Evolutionary conservation across 208 protist species (phyloP), one percentile per base, ranked within the genome.

Genomic region (Leptomonas seymouri): DNA sequence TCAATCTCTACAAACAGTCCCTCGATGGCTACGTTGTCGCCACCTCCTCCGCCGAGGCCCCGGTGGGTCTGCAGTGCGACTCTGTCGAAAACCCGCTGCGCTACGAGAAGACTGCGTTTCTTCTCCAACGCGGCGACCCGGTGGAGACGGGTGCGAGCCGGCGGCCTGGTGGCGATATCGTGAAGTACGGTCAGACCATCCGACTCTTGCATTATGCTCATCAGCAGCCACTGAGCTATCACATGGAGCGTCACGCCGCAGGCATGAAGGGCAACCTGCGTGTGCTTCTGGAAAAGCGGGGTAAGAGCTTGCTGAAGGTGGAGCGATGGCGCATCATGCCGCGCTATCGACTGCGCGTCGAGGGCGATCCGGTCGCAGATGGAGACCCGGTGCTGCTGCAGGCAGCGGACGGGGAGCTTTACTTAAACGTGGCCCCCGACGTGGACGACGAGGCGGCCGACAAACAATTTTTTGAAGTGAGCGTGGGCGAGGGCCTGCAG

Each of bases 271-370:
- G 75, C 61, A 81, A 86, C 61, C 66, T 82, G 66, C 77, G 76
- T 50, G 81, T 85, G 55, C 49, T 78, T 41, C 68, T 91, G 28
- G 82, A 86, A 49, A 67, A 31, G 49, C 57, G 62, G 3, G 68
- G 70, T 20, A 36, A 44, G 25, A 62, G 59, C 25, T 18, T 57
- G 36, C 46, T 71, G 16, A 49, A 55, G 23, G 20, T 66, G 20
- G 80, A 88, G 51, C 76, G 77, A 31, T 86, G 85, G 82, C 81
- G 85, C 58, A 73, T 90, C n/a, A 86, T 86, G 79, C 81, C 85
- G 68, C 74, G 85, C 34, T 87, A 87, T 66, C 74, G 80, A 0
- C 80, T 90, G 54, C 77, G 85, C 11, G 81, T 85, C 2, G 85
- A 90, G 62, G 85, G 85, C 0, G 85, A 90, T 71, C 78, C 70